These are phyloP conservation scores for Trichoderma sp. DNA, from an alignment of 2,329 filamentous ascomycete genomes.

Conservation along the genomic window DNA sequence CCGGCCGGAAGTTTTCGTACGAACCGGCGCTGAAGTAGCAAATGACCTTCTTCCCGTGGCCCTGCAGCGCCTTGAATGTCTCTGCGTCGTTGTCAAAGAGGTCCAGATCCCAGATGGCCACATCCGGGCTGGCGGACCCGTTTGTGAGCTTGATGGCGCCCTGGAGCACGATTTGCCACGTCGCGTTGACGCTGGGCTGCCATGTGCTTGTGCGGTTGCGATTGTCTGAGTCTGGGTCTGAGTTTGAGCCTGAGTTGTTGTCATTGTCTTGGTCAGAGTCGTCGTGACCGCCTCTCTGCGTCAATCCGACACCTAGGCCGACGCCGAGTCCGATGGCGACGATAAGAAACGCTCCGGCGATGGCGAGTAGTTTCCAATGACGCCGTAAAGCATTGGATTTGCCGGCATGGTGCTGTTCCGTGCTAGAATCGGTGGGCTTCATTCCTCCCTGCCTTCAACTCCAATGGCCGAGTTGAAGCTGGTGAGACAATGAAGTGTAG, in stretches of 20 bases:
- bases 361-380: slow-evolving; percentile 33
- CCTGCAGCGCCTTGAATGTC: slow-evolving; percentile 54
- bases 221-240: slow-evolving; percentile 2
- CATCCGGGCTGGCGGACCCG: slow-evolving; percentile 42
- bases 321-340: slow-evolving; percentile 46
- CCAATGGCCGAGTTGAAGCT: not conserved
- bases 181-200: slow-evolving; percentile 50
- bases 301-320: slow-evolving; percentile 56
- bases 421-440: not conserved
- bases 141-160: slow-evolving; percentile 43
- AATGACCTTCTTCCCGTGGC: slow-evolving; percentile 59
- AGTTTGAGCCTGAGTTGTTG: slow-evolving; percentile 23
- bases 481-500: not conserved
- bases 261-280: slow-evolving; percentile 22
- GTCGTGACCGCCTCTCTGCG: slow-evolving; percentile 29
- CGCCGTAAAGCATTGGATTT: slow-evolving; percentile 23
- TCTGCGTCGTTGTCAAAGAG: slow-evolving; percentile 52
- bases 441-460: not conserved
- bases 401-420: not conserved
- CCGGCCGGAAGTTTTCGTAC: slow-evolving; percentile 61
- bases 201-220: slow-evolving; percentile 37
- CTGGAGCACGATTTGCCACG: slow-evolving; percentile 62
- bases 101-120: slow-evolving; percentile 48
- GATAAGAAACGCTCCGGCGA: slow-evolving; percentile 26
- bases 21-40: slow-evolving; percentile 75